These are phyloP conservation scores for Phaeomoniella chlamydospora DNA, from an alignment of 2,329 filamentous ascomycete genomes.

Conservation along the genomic window DNA sequence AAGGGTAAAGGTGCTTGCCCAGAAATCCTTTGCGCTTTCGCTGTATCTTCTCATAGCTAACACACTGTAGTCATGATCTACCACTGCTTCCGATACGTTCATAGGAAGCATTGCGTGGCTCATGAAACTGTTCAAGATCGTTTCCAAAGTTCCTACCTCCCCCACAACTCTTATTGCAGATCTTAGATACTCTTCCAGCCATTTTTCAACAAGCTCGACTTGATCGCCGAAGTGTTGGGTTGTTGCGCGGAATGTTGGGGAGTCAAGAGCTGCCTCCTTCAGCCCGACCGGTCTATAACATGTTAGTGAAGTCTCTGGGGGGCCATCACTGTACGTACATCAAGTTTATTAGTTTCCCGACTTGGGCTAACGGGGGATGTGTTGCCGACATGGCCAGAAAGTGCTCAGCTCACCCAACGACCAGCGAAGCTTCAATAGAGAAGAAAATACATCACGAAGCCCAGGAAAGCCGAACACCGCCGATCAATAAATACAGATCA, in stretches of 20 bases:
- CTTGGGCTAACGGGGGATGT: constrained; percentile 4
- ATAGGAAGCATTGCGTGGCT: constrained; percentile 59
- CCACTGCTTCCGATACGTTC: constrained; percentile 62
- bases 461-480: too few species aligned
- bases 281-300: constrained; percentile 57
- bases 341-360: constrained; percentile 30
- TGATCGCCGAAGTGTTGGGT: constrained; percentile 81
- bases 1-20: constrained; percentile 58
- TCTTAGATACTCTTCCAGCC: constrained; percentile 64
- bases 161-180: constrained; percentile 46
- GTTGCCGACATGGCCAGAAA: not conserved
- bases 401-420: constrained; percentile 13
- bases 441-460: too few species aligned
- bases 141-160: constrained; percentile 62
- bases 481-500: too few species aligned
- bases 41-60: constrained; percentile 72
- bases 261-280: constrained; percentile 92
- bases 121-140: constrained; percentile 63
- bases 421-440: constrained; percentile 26
- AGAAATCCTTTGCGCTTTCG: constrained; percentile 78
- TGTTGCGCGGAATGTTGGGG: constrained; percentile 83
- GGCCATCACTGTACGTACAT: constrained; percentile 18
- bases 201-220: constrained; percentile 78
- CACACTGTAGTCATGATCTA: constrained; percentile 92
- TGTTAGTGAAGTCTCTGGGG: not conserved